Evolutionary conservation across 768 basidiomycete genomes (phyloP).

Genomic region (Lactarius deliciosus): DNA sequence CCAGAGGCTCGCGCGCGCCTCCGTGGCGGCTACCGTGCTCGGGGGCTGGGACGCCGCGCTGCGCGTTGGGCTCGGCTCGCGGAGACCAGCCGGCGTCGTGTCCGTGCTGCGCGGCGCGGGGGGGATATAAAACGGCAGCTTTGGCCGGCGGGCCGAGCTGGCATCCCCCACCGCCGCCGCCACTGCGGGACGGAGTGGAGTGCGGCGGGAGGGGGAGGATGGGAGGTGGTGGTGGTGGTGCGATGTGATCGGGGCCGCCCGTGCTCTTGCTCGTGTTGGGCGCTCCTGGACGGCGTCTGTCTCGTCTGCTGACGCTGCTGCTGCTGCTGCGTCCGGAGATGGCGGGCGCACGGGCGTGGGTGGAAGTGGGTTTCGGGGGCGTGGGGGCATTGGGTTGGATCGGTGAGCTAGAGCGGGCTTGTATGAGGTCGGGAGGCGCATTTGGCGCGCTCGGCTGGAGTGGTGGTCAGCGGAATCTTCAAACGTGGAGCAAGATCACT

Average conservation of each 20-base stretch:
- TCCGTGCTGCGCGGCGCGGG: constrained; percentile 23
- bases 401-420: constrained; percentile 39
- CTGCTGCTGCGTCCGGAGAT: constrained; percentile 13
- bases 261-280: not conserved
- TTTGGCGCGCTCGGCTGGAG: constrained; percentile 73
- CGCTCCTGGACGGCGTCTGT: not conserved
- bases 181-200: too few relatives aligned
- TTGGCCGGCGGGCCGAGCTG: constrained; percentile 38
- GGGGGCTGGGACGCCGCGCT: constrained; percentile 29
- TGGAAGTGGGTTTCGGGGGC: constrained; percentile 34
- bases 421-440: constrained; percentile 61
- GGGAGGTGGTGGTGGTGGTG: not conserved
- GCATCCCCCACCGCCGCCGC: not conserved
- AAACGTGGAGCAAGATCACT: constrained; percentile 39
- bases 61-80: constrained; percentile 42
- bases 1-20: constrained; percentile 27
- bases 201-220: not conserved
- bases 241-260: constrained; percentile 9
- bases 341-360: constrained; percentile 33
- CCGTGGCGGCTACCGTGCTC: constrained; percentile 4
- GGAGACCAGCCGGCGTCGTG: constrained; percentile 34
- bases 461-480: constrained; percentile 13
- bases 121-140: constrained; percentile 28
- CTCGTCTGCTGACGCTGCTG: constrained; percentile 25
- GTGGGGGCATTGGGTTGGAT: constrained; percentile 32